phyloP scores from a whole-genome alignment of 768 basidiomycete genomes.

The Amanita rubescens region DNA sequence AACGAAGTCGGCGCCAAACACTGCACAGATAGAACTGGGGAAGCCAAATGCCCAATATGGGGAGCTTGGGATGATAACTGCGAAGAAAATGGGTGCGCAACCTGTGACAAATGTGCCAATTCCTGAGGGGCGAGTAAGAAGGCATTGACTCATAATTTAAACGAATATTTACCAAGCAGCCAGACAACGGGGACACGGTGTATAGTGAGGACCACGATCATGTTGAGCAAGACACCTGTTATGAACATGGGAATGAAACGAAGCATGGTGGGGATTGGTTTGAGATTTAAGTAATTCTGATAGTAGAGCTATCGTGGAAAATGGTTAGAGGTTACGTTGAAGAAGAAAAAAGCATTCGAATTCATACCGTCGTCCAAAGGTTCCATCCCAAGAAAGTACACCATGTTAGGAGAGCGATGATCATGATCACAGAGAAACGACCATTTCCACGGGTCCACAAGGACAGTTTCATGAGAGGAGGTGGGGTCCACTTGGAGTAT shows the following conservation, averaged over 20 bases:
- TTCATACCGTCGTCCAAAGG: slow-evolving; percentile 25
- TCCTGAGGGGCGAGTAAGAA: background rate
- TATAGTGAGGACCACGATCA: background rate
- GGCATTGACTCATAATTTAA: background rate
- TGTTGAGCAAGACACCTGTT: background rate
- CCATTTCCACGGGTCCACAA: slow-evolving; percentile 54
- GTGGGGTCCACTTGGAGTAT: slow-evolving; percentile 28
- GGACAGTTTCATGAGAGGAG: slow-evolving; percentile 53
- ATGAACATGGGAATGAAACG: slow-evolving; percentile 56
- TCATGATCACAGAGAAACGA: slow-evolving; percentile 48
- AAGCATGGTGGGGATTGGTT: slow-evolving; percentile 53
- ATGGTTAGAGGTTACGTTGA: background rate
- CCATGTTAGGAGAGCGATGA: slow-evolving; percentile 54
- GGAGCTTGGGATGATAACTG: slow-evolving; percentile 47
- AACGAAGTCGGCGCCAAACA: slow-evolving; percentile 75
- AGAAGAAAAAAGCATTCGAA: background rate
- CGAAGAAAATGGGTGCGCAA: slow-evolving; percentile 56
- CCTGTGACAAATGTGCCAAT: slow-evolving; percentile 54
- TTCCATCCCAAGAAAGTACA: slow-evolving; percentile 44
- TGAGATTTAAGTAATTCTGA: slow-evolving; percentile 51
- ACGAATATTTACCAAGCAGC: background rate
- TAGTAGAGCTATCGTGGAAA: slow-evolving; percentile 49
- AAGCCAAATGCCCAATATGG: slow-evolving; percentile 76
- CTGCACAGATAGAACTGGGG: slow-evolving; percentile 54
- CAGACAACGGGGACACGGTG: background rate